Percentiles rank a stretch among this genome's conserved stretches.
Conservation (phyloP, 73 alveolate species). For the Uronychia binucleata region DNA sequence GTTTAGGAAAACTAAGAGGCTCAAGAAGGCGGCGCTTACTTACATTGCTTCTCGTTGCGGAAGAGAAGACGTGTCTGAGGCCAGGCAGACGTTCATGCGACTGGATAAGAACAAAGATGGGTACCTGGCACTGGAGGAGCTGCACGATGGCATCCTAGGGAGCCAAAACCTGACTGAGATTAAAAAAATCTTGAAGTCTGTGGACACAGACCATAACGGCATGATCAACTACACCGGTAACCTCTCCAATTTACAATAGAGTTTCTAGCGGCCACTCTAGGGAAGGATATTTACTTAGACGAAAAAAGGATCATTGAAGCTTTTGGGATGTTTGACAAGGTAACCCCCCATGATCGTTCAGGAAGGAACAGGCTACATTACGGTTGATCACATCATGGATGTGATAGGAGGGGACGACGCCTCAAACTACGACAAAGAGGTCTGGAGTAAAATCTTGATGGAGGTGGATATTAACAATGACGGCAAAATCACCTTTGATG, state of each 20-base stretch:
- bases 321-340: conserved; percentile 71
- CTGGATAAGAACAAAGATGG: conserved; percentile 83
- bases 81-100: conserved; percentile 50
- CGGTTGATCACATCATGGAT: conserved; percentile 63
- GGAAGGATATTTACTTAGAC: conserved; percentile 49
- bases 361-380: conserved; percentile 73
- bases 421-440: background rate
- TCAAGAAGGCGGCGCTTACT: conserved; percentile 58
- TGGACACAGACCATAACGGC: conserved; percentile 70
- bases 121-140: conserved; percentile 64
- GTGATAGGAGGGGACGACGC: conserved; percentile 41
- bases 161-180: conserved; percentile 34
- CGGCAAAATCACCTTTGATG: background rate
- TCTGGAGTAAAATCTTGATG: background rate
- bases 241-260: conserved; percentile 15
- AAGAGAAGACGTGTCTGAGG: conserved; percentile 54
- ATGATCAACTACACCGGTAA: conserved; percentile 59
- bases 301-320: conserved; percentile 67
- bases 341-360: conserved; percentile 45
- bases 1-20: conserved; percentile 43
- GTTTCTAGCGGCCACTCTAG: conserved; percentile 80
- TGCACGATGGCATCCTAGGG: conserved; percentile 60
- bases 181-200: conserved; percentile 50
- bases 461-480: background rate
- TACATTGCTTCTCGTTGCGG: conserved; percentile 53